Evolutionary conservation across 1,284 basidiomycete genomes (phyloP).

Genomic region (Leucoagaricus sp.): DNA sequence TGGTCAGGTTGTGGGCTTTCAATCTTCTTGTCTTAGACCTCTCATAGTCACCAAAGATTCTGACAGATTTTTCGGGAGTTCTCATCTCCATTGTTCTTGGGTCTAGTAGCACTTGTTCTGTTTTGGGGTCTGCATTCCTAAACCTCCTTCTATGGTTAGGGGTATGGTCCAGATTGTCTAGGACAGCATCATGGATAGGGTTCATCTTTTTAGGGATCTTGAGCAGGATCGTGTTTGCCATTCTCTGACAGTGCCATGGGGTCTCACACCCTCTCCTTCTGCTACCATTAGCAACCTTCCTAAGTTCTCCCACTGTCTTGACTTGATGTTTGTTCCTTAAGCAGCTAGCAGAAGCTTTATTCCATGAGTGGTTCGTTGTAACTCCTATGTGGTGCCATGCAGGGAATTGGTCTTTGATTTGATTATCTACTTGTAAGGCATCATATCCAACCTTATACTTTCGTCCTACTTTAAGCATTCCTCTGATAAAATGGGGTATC

Average conservation of each 20-base stretch:
- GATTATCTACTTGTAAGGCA: constrained; percentile 16
- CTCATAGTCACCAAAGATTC: not conserved
- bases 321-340: constrained; percentile 18
- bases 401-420: constrained; percentile 20
- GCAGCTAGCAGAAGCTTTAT: constrained; percentile 15
- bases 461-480: constrained; percentile 17
- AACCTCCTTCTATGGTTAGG: not conserved
- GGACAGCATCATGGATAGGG: not conserved
- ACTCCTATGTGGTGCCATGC: constrained; percentile 28
- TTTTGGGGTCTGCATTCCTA: not conserved
- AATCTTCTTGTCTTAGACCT: not conserved
- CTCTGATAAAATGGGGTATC: constrained; percentile 10
- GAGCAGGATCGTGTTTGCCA: not conserved
- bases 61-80: not conserved
- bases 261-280: not conserved
- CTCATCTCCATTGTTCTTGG: not conserved
- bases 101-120: not conserved
- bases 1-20: not conserved
- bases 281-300: not conserved
- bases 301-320: constrained; percentile 15
- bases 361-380: constrained; percentile 1
- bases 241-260: constrained; percentile 2
- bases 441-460: constrained; percentile 22
- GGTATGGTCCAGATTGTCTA: not conserved
- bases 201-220: not conserved